A percentile compares a stretch with the other conserved stretches of the same genome.
Evolutionary conservation across 495 filamentous ascomycete species (phyloP).

Genomic region (Lasiosphaeria hispida): DNA sequence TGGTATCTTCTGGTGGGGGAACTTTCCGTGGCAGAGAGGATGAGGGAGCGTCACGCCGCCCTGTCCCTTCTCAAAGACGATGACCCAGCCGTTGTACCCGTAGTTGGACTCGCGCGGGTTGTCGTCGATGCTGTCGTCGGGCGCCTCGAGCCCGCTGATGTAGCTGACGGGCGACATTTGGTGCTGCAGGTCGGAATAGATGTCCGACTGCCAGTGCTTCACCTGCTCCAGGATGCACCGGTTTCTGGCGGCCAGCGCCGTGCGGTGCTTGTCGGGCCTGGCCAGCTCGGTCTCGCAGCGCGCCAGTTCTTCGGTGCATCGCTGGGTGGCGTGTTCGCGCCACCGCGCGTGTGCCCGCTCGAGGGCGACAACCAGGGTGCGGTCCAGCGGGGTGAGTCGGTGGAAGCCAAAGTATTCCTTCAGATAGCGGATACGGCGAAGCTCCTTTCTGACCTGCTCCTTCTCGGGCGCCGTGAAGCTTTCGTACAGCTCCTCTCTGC

Average conservation of each 20-base stretch:
- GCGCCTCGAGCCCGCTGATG: conserved; percentile 18
- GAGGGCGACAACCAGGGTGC: conserved; percentile 15
- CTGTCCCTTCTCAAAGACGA: conserved; percentile 23
- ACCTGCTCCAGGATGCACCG: conserved; percentile 23
- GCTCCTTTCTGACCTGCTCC: conserved; percentile 25
- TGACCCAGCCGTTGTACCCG: conserved; percentile 31
- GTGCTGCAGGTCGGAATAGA: conserved; percentile 11
- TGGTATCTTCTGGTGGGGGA: conserved; percentile 31
- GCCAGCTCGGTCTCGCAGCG: conserved; percentile 16
- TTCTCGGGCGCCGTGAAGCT: conserved; percentile 21
- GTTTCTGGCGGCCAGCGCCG: conserved; percentile 12
- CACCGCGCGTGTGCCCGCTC: conserved; percentile 21
- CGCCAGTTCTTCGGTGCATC: conserved; percentile 18
- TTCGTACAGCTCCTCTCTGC: conserved; percentile 20
- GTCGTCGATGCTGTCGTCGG: conserved; percentile 24
- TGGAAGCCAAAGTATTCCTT: conserved; percentile 22
- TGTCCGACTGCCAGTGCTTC: conserved; percentile 20
- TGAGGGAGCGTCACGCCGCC: conserved; percentile 25
- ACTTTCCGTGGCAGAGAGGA: conserved; percentile 23
- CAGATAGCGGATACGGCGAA: conserved; percentile 26
- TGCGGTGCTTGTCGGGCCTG: conserved; percentile 7
- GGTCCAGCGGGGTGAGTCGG: conserved; percentile 18
- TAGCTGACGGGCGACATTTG: conserved; percentile 19
- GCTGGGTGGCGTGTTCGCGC: conserved; percentile 11
- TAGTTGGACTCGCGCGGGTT: conserved; percentile 24